These are phyloP conservation scores for Macrolepiota albuminosa DNA, from an alignment of 768 basidiomycete genomes.

Conservation along the genomic window DNA sequence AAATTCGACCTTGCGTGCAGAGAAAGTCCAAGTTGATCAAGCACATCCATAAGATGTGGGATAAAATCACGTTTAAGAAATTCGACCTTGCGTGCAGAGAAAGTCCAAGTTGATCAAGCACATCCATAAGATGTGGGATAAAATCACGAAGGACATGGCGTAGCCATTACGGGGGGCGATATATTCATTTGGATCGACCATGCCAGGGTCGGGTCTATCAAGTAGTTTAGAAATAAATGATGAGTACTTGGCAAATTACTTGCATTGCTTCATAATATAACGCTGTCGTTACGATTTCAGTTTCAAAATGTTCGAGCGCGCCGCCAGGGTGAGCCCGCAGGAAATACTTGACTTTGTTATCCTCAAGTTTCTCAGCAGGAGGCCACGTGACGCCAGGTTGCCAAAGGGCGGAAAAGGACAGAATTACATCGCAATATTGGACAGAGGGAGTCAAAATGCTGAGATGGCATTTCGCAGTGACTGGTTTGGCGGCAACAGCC, in stretches of 20 bases:
- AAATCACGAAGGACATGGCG: slow-evolving; percentile 83
- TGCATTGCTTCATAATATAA: slow-evolving; percentile 86
- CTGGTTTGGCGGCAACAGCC: slow-evolving; percentile 67
- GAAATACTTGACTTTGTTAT: slow-evolving; percentile 79
- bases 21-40: slow-evolving; percentile 83
- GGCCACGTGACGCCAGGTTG: slow-evolving; percentile 76
- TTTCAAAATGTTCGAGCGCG: slow-evolving; percentile 83
- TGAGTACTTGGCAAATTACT: slow-evolving; percentile 23
- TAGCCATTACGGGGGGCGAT: slow-evolving; percentile 80
- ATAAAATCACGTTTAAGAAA: too few relatives aligned
- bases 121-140: slow-evolving; percentile 72
- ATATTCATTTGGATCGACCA: slow-evolving; percentile 76
- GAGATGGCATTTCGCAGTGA: slow-evolving; percentile 71
- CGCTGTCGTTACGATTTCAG: slow-evolving; percentile 72
- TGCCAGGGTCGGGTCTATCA: slow-evolving; percentile 68
- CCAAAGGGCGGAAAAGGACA: slow-evolving; percentile 72
- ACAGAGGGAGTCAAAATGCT: slow-evolving; percentile 66
- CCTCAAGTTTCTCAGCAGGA: slow-evolving; percentile 59
- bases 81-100: slow-evolving; percentile 77
- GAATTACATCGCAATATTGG: slow-evolving; percentile 78
- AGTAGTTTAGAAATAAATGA: not conserved
- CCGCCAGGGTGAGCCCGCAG: slow-evolving; percentile 81
- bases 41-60: slow-evolving; percentile 76
- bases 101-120: slow-evolving; percentile 83
- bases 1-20: slow-evolving; percentile 78